phyloP scores from a whole-genome alignment of 176 grass and related monocot species.

The Lolium multiflorum region DNA sequence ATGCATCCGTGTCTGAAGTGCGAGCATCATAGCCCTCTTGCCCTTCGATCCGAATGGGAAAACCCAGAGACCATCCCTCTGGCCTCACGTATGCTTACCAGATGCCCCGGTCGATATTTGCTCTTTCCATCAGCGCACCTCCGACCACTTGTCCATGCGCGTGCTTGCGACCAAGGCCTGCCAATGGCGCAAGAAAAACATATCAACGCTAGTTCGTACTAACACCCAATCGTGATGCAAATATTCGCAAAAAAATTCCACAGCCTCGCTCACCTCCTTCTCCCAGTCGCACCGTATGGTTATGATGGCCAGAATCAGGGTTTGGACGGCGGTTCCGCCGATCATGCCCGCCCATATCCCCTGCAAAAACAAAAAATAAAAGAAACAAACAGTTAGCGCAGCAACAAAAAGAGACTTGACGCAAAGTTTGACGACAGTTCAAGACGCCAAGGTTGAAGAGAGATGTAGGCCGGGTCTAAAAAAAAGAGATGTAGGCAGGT shows the following conservation, averaged over 20 bases:
- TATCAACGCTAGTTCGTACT: not conserved
- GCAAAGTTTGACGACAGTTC: not conserved
- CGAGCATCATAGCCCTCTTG: not conserved
- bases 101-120: not conserved
- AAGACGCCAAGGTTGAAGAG: not conserved
- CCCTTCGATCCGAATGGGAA: not conserved
- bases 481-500: not conserved
- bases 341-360: conserved; percentile 97
- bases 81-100: not conserved
- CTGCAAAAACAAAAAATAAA: conserved; percentile 45
- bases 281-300: conserved; percentile 89
- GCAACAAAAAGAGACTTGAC: not conserved
- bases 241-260: not conserved
- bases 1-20: not conserved
- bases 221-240: not conserved
- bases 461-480: too few relatives aligned
- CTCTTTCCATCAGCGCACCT: conserved; percentile 34
- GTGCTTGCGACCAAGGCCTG: conserved; percentile 74
- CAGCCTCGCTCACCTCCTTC: conserved; percentile 66
- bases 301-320: conserved; percentile 69
- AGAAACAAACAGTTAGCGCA: not conserved
- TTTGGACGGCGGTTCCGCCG: conserved; percentile 84
- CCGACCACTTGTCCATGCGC: conserved; percentile 59
- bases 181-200: not conserved
- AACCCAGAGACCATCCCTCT: not conserved